Percentiles rank a stretch among this genome's conserved stretches.
These are phyloP conservation scores for Melastoma malabathricum DNA, from an alignment of 345 rosid genomes.

Conservation along the genomic window DNA sequence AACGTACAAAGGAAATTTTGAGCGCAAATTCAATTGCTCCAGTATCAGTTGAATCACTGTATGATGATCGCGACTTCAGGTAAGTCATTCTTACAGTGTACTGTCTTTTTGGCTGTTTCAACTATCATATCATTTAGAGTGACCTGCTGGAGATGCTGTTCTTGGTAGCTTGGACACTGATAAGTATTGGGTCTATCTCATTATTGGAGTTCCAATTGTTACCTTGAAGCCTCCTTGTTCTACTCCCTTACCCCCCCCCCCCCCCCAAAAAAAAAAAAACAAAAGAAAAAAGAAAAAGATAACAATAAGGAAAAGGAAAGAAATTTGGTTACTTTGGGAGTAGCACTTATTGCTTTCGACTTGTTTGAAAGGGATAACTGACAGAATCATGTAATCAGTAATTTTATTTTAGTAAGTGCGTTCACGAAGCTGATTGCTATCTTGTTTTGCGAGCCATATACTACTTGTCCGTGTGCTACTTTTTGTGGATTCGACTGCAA, in stretches of 20 bases:
- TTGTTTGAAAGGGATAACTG: no score
- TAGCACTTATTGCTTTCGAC: no score
- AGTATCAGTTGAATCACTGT: slow-evolving; percentile 86
- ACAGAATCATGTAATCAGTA: neutral
- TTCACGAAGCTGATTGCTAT: neutral
- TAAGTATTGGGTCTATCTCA: no score
- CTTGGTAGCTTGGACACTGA: no score
- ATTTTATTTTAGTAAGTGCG: neutral
- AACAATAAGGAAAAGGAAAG: no score
- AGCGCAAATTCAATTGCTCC: slow-evolving; percentile 91
- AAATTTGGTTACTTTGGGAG: no score
- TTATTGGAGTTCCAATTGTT: no score
- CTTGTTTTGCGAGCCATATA: neutral
- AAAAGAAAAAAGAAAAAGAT: no score
- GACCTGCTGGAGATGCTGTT: neutral
- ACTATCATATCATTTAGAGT: neutral
- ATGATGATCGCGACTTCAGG: slow-evolving; percentile 95
- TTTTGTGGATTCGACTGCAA: neutral
- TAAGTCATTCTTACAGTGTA: slow-evolving; percentile 7
- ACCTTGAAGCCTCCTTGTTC: no score
- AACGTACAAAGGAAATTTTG: slow-evolving; percentile 92
- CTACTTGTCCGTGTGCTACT: neutral
- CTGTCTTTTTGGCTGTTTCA: neutral
- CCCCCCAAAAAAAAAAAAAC: no score
- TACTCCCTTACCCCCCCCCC: no score